Percentiles rank a stretch among this genome's conserved stretches.
phyloP scores from a whole-genome alignment of 2,329 filamentous ascomycete species.

The Talaromyces sp. region DNA sequence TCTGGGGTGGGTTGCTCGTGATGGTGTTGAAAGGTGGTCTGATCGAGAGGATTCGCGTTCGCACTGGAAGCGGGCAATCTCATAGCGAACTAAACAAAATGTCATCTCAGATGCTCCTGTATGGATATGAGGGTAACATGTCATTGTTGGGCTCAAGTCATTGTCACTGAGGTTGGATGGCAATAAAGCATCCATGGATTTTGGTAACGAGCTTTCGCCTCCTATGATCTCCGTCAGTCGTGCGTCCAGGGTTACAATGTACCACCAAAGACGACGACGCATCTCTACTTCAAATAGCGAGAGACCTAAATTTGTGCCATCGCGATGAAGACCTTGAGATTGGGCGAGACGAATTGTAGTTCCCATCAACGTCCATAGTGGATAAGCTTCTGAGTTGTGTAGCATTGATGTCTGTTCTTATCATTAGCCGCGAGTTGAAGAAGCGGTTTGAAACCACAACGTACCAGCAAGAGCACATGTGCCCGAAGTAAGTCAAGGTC shows the following conservation, averaged over 20 bases:
- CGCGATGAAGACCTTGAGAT: conserved; percentile 40
- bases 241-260: conserved; percentile 44
- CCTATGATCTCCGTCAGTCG: conserved; percentile 44
- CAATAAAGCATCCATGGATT: conserved; percentile 43
- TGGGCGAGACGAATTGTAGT: conserved; percentile 1
- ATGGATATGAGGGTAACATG: conserved; percentile 43
- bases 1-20: background rate
- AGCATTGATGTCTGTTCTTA: background rate
- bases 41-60: background rate
- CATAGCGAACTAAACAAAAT: conserved; percentile 44
- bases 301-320: conserved; percentile 45
- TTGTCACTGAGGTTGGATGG: conserved; percentile 51
- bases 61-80: conserved; percentile 25
- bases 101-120: conserved; percentile 53
- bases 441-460: background rate
- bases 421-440: background rate
- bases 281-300: conserved; percentile 49
- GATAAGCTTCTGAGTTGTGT: conserved; percentile 1
- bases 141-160: conserved; percentile 46
- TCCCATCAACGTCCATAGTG: conserved; percentile 2
- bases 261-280: conserved; percentile 50
- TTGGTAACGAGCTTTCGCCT: conserved; percentile 29
- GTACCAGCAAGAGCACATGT: background rate
- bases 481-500: background rate
- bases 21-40: background rate